Percentiles rank a stretch among this genome's conserved stretches.
Evolutionary conservation across 2,329 filamentous ascomycete genomes (phyloP).

Genomic region (Xylaria polymorpha): DNA sequence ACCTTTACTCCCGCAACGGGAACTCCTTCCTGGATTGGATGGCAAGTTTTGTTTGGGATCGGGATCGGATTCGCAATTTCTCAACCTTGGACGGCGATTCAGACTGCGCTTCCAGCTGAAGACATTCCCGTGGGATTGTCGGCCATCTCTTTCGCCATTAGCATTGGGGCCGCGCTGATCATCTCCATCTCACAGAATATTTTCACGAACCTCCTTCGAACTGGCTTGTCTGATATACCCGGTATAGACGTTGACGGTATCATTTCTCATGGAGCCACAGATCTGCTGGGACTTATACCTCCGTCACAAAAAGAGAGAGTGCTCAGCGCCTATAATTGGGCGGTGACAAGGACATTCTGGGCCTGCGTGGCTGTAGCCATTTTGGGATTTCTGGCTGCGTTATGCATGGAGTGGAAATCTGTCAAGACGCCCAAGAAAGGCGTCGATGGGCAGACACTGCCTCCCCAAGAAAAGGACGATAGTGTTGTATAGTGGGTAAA

Average conservation of each 20-base stretch:
- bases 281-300: conserved; percentile 14
- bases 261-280: conserved; percentile 23
- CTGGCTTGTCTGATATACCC: conserved; percentile 10
- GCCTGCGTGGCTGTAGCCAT: conserved; percentile 23
- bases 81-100: conserved; percentile 29
- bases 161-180: conserved; percentile 28
- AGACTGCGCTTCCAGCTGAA: conserved; percentile 20
- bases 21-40: conserved; percentile 25
- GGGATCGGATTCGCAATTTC: conserved; percentile 30
- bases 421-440: conserved; percentile 5
- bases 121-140: conserved; percentile 27
- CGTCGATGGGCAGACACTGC: neutral
- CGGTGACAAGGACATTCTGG: conserved; percentile 30
- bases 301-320: conserved; percentile 17
- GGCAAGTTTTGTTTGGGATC: conserved; percentile 28
- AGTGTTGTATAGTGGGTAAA: too few species aligned
- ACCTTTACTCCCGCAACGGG: conserved; percentile 20
- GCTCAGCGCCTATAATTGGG: conserved; percentile 23
- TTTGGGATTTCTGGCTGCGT: conserved; percentile 20
- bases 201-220: conserved; percentile 28
- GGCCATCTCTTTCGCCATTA: conserved; percentile 28
- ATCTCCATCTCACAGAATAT: conserved; percentile 34
- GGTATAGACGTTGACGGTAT: conserved; percentile 20
- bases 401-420: conserved; percentile 33
- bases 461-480: neutral